Conservation (phyloP, 1,284 basidiomycete genomes). For the Apiotrichum veenhuisii region DNA sequence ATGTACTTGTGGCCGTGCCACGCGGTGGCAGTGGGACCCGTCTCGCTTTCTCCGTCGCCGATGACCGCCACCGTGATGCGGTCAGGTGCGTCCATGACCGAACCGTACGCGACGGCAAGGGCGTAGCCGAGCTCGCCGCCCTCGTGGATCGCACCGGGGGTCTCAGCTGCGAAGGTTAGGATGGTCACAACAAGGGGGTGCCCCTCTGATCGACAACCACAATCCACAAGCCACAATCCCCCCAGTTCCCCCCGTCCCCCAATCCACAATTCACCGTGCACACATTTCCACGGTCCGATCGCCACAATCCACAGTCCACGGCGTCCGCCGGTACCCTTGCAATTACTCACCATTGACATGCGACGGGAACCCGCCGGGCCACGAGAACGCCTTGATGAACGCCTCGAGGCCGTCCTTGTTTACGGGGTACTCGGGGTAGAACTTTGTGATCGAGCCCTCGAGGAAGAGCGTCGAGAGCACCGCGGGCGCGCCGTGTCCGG, state of each 20-base stretch:
- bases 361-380: slow-evolving; percentile 53
- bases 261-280: too few species aligned
- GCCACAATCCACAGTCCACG: too few species aligned
- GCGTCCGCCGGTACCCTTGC: too few species aligned
- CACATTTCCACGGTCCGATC: too few species aligned
- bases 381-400: slow-evolving; percentile 51
- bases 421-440: slow-evolving; percentile 68
- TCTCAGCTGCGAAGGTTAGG: slow-evolving; percentile 55
- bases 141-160: slow-evolving; percentile 83
- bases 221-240: too few species aligned
- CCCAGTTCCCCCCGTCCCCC: too few species aligned
- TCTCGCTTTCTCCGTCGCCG: slow-evolving; percentile 84
- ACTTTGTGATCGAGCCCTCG: slow-evolving; percentile 82
- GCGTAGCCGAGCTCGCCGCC: slow-evolving; percentile 87
- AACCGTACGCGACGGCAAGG: slow-evolving; percentile 72
- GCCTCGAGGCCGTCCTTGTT: slow-evolving; percentile 61
- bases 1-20: slow-evolving; percentile 83
- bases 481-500: slow-evolving; percentile 78
- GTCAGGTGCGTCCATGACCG: slow-evolving; percentile 80
- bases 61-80: slow-evolving; percentile 68
- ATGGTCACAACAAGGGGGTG: too few species aligned
- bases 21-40: slow-evolving; percentile 73
- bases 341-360: slow-evolving; percentile 49
- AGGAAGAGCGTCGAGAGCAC: slow-evolving; percentile 76
- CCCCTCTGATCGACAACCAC: slow-evolving; percentile 51